A percentile compares a stretch with the other conserved stretches of the same genome.
Conservation (phyloP, 371 early-diverging fungal species). For the Lichtheimia ramosa region DNA sequence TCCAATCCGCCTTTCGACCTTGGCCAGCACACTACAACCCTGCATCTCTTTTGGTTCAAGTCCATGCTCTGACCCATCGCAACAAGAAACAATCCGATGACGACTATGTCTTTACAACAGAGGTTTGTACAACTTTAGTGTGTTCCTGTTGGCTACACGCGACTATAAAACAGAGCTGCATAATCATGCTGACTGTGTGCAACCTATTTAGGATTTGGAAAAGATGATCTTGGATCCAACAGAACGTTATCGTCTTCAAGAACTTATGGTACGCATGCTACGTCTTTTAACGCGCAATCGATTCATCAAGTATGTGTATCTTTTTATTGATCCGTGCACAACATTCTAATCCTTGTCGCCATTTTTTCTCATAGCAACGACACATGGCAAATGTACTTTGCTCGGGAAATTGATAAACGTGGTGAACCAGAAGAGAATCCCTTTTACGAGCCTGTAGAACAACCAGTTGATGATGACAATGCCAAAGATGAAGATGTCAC, state of each 20-base stretch:
- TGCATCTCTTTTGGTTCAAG: constrained; percentile 10
- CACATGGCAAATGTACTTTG: constrained; percentile 59
- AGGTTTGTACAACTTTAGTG: constrained; percentile 16
- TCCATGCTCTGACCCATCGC: neutral
- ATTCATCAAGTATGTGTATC: constrained; percentile 37
- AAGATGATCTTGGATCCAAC: constrained; percentile 35
- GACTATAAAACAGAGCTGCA: neutral
- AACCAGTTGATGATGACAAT: no score
- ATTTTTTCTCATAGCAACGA: constrained; percentile 38
- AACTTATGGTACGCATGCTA: constrained; percentile 41
- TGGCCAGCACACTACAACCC: constrained; percentile 28
- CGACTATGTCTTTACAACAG: constrained; percentile 27
- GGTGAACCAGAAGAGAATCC: constrained; percentile 31
- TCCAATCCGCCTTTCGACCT: constrained; percentile 43
- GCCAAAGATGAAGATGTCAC: no score
- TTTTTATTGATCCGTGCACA: neutral
- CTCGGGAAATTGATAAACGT: constrained; percentile 54
- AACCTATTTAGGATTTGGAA: constrained; percentile 36
- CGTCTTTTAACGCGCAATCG: constrained; percentile 38
- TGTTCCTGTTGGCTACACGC: neutral
- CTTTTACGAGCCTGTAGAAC: constrained; percentile 11
- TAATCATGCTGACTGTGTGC: constrained; percentile 1
- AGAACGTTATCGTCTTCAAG: constrained; percentile 35
- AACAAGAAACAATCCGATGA: constrained; percentile 15
- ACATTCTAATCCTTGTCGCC: neutral